phyloP scores from a whole-genome alignment of 208 protist species.

The Blechomonas ayalai region DNA sequence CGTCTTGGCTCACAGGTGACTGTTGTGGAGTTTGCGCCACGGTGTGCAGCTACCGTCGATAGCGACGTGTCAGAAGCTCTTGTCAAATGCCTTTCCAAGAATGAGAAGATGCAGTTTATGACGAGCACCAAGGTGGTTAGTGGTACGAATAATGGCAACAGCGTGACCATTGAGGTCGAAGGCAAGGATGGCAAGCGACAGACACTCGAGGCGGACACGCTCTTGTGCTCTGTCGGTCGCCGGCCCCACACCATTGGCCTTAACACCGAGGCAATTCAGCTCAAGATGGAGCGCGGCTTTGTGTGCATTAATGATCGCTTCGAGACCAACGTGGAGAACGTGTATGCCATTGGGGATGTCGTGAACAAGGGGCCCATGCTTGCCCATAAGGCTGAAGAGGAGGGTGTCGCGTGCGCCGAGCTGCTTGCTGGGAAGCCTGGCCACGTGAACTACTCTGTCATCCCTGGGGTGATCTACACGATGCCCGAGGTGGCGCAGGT shows the following conservation, averaged over 20 bases:
- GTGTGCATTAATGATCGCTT: slow-evolving; percentile 94
- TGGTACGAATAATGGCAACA: slow-evolving; percentile 54
- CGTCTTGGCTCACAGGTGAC: slow-evolving; percentile 97
- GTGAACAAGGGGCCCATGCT: slow-evolving; percentile 98
- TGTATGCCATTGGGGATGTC: slow-evolving; percentile 99
- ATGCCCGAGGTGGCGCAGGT: slow-evolving; percentile 98
- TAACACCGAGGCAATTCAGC: slow-evolving; percentile 91
- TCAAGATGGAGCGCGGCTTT: slow-evolving; percentile 88
- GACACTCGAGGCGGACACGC: slow-evolving; percentile 86
- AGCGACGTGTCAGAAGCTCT: slow-evolving; percentile 76
- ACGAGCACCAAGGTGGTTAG: slow-evolving; percentile 87
- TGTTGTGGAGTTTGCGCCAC: slow-evolving; percentile 96
- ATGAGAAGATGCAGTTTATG: slow-evolving; percentile 90
- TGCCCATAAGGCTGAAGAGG: slow-evolving; percentile 99
- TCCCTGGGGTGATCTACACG: slow-evolving; percentile 99
- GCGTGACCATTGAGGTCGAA: slow-evolving; percentile 87
- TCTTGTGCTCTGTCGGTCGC: slow-evolving; percentile 96
- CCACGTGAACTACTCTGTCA: slow-evolving; percentile 97
- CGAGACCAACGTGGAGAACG: slow-evolving; percentile 89
- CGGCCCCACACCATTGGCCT: slow-evolving; percentile 93
- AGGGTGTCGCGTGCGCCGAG: slow-evolving; percentile 95
- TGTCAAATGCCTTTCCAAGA: slow-evolving; percentile 71
- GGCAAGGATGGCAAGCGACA: slow-evolving; percentile 83
- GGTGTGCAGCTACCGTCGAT: slow-evolving; percentile 88
- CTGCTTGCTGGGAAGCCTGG: slow-evolving; percentile 86